Evolutionary conservation across 257 asterid genomes (phyloP).

Genomic region (Solanum habrochaites): DNA sequence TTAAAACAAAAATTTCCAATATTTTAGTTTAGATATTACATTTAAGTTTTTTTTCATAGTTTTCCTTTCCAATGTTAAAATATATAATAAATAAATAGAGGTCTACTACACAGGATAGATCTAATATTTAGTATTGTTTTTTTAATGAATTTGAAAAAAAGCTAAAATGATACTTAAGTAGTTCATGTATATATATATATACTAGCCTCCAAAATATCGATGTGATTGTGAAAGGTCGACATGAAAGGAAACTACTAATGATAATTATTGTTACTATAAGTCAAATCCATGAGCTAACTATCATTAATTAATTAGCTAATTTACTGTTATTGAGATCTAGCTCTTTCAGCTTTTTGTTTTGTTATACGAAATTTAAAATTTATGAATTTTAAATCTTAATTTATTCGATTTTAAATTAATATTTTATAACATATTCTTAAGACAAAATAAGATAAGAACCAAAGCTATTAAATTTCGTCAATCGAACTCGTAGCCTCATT

Average conservation of each 20-base stretch:
- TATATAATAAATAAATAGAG: not conserved
- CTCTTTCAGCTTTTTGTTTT: not conserved
- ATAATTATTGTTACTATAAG: not conserved
- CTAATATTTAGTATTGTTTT: not conserved
- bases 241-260: not conserved
- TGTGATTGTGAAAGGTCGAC: not conserved
- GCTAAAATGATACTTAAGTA: not conserved
- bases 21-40: not conserved
- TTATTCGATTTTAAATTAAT: not conserved
- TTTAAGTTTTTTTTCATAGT: too few species aligned
- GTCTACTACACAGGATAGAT: not conserved
- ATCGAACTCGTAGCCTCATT: not conserved
- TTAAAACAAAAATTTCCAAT: not conserved
- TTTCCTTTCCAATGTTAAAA: not conserved
- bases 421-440: not conserved
- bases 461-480: not conserved
- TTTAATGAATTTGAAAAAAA: too few species aligned
- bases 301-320: not conserved
- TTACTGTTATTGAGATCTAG: not conserved
- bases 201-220: not conserved
- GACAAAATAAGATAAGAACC: not conserved
- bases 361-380: not conserved
- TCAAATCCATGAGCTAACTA: not conserved
- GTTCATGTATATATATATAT: not conserved
- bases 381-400: too few species aligned